Percentiles rank a stretch among this genome's conserved stretches.
Conservation (phyloP, 345 rosid genomes). For the Turritis glabra region DNA sequence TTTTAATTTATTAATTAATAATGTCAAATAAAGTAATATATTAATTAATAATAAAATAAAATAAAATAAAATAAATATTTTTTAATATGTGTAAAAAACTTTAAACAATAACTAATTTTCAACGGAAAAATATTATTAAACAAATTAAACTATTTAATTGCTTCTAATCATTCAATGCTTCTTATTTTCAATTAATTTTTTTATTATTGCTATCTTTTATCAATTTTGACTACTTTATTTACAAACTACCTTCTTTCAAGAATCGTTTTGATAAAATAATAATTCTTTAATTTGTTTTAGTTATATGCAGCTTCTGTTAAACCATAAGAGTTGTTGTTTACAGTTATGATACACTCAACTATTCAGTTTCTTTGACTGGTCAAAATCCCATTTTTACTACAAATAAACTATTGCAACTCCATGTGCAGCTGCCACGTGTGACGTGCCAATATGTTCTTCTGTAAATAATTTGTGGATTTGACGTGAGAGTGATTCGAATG, state of each 20-base stretch:
- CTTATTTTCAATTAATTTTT: no score
- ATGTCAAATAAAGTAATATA: no score
- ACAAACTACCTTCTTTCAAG: background rate
- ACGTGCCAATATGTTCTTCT: background rate
- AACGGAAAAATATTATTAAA: no score
- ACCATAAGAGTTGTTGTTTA: conserved; percentile 1
- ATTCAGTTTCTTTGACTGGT: conserved; percentile 33
- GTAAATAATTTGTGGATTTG: background rate
- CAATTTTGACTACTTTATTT: background rate
- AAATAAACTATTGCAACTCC: conserved; percentile 7
- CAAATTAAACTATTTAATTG: no score
- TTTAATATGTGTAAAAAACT: no score
- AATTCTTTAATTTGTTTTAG: background rate
- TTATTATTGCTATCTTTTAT: no score
- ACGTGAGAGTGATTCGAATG: conserved; percentile 7
- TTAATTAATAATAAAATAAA: no score
- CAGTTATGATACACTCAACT: conserved; percentile 17
- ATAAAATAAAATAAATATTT: no score
- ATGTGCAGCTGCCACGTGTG: conserved; percentile 19
- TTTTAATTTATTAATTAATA: no score
- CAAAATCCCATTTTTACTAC: conserved; percentile 19
- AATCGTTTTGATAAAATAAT: background rate
- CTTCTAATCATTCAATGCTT: no score
- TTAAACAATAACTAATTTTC: no score
- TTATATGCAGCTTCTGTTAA: background rate